Evolutionary conservation across 768 basidiomycete species (phyloP), one percentile per base, ranked within the genome.

Genomic region (Mycena amicta): DNA sequence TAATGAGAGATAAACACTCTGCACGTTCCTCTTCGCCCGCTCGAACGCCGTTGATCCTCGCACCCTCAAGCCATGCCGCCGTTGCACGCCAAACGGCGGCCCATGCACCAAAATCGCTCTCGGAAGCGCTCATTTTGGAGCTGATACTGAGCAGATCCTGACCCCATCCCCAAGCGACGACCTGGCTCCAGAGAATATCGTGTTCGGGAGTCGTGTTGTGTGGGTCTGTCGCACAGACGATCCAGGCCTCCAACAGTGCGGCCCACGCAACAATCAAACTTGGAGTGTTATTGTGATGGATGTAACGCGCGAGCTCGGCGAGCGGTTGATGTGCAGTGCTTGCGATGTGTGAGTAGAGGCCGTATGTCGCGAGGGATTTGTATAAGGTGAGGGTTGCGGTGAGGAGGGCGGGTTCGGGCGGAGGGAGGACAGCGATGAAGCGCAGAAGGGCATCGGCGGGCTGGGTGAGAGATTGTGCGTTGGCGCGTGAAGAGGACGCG

Each of bases 121-220:
- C 68, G 5, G 66, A 65, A 12, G 59, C 63, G 11, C 69, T 68
- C 12, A 88, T 50, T 41, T 67, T 63, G 3, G 66, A 64, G 55
- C 74, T 68, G 56, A 81, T 58, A 47, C 73, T 74, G n/a, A 81
- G 66, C 6, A 87, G 64, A 28, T 89, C 85, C 0, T 79, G 77
- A 18, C 75, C 78, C 91, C 93, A 96, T 0, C 79, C 84, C 86
- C 89, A 91, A 2, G 83, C 86, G n/a, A 77, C 73, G 11, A 96
- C 77, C 66, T 94, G 92, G 55, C 88, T 92, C 95, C 96, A 98
- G 8, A 90, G 73, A 50, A 98, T 85, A 53, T 92, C 93, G 71
- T 98, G 96, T 6, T 78, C 80, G 0, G 93, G 93, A 2, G 86
- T 89, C 5, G 93, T 95, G 54, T 80, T 78, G 68, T 98, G 96